Evolutionary conservation across 2,329 filamentous ascomycete genomes (phyloP).

Genomic region (Paecilomyces dactylethromorphus): DNA sequence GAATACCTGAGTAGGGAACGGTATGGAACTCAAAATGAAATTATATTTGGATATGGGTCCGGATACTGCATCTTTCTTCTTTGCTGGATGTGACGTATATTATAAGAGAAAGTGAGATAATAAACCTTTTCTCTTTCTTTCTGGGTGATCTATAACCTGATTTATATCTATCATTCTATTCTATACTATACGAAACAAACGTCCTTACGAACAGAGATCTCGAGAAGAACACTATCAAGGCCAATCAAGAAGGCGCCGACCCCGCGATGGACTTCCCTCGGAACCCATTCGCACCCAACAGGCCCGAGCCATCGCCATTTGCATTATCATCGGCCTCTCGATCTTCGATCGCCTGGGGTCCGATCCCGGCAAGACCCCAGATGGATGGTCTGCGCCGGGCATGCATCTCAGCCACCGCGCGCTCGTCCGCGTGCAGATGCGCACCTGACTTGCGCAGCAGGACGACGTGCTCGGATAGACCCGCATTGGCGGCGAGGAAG

Average conservation of each 20-base stretch:
- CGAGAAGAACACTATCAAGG: neutral
- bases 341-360: constrained; percentile 10
- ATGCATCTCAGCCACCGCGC: constrained; percentile 46
- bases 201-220: neutral
- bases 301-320: neutral
- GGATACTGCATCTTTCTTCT: too few relatives aligned
- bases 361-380: constrained; percentile 39
- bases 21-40: too few relatives aligned
- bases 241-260: neutral
- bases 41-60: too few relatives aligned
- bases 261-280: neutral
- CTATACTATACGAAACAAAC: too few relatives aligned
- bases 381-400: constrained; percentile 34
- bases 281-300: neutral
- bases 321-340: neutral
- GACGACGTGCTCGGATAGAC: constrained; percentile 48
- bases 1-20: too few relatives aligned
- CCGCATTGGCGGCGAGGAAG: constrained; percentile 53
- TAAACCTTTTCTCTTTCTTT: too few relatives aligned
- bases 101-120: too few relatives aligned
- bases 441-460: constrained; percentile 51
- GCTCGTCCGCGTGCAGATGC: constrained; percentile 54
- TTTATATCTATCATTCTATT: too few relatives aligned
- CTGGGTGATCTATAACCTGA: too few relatives aligned
- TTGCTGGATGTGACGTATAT: too few relatives aligned